Evolutionary conservation across 768 basidiomycete species (phyloP), one percentile per base, ranked within the genome.

Genomic region (Auricularia sp.): DNA sequence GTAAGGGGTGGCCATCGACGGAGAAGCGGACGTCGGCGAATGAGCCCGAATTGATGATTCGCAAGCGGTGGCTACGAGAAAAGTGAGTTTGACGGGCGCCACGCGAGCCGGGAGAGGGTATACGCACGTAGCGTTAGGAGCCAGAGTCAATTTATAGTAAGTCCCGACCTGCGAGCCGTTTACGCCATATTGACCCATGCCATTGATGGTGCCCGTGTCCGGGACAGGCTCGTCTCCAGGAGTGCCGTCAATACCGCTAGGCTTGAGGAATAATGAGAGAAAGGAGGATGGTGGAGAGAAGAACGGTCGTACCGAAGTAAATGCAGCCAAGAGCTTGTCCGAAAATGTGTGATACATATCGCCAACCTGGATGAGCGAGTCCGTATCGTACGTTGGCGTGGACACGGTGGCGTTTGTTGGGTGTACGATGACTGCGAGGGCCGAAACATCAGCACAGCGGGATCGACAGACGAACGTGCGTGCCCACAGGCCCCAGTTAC

Each of bases 11-110:
- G 10, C 66, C 68, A 63, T 83, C 82, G 59, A 84, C 72, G 13
- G 77, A 77, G 71, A 82, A 80, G 42, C 75, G 69, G 54, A 80
- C 74, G 37, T 77, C 73, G 6, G 80, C 79, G 70, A 83, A 80
- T 4, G 80, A 74, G 37, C 79, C 82, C 45, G 79, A 71, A 73
- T 83, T 79, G 65, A 81, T 72, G 45, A 83, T 67, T 56, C 82
- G 81, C 29, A 83, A 70, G 62, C 82, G 82, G 67, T 82, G 82
- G 29, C 74, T 70, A 44, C 33, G 18, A 39, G 39, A 7, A 51
- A 14, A 39, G 54, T 39, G 6, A 44, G 47, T 16, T 18, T 7
- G 16, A 47, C 65, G 10, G 29, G 21, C 36, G 39, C 11, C 33
- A 10, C 39, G 13, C 37, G 6, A 42, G 3, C 1, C 39, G 4